Percentiles rank a stretch among this genome's conserved stretches.
Evolutionary conservation across 176 grass and related monocot genomes (phyloP).

Genomic region (Chrysopogon serrulatus): DNA sequence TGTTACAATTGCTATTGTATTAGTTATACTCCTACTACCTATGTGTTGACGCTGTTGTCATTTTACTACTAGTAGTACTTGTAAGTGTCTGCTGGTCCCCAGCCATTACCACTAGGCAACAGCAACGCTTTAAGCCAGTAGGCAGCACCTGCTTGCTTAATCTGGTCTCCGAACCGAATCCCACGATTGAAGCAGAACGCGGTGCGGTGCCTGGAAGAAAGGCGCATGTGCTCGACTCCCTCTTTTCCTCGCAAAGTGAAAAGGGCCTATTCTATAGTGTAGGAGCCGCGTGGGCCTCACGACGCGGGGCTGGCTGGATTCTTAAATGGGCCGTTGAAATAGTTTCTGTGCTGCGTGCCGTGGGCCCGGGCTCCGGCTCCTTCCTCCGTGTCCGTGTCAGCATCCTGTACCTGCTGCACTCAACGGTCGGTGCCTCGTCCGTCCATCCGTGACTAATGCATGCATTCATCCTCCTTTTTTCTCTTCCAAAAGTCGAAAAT

Average conservation of each 20-base stretch:
- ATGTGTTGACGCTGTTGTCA: too few species aligned
- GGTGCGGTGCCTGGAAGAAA: conserved; percentile 5
- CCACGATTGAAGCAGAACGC: neutral
- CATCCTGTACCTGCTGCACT: neutral
- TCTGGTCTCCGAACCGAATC: conserved; percentile 5
- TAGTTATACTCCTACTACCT: too few species aligned
- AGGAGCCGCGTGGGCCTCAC: conserved; percentile 24
- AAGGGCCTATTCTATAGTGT: neutral
- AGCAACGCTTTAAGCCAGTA: neutral
- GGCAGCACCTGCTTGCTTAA: neutral
- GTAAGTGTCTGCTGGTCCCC: neutral
- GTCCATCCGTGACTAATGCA: neutral
- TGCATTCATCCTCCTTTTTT: neutral
- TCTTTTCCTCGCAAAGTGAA: conserved; percentile 24
- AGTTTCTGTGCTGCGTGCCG: neutral
- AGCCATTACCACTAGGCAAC: neutral
- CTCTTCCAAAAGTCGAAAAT: neutral
- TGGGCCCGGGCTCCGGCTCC: too few species aligned
- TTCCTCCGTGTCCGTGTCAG: neutral
- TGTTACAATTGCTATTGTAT: neutral
- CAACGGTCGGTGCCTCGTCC: neutral
- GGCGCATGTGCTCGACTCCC: neutral
- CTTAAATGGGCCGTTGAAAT: conserved; percentile 24
- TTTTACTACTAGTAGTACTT: too few species aligned
- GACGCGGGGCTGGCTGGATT: neutral